Percentiles rank a stretch among this genome's conserved stretches.
Evolutionary conservation across 805 yeast genomes (phyloP).

Genomic region (Monosporozyma servazzii): DNA sequence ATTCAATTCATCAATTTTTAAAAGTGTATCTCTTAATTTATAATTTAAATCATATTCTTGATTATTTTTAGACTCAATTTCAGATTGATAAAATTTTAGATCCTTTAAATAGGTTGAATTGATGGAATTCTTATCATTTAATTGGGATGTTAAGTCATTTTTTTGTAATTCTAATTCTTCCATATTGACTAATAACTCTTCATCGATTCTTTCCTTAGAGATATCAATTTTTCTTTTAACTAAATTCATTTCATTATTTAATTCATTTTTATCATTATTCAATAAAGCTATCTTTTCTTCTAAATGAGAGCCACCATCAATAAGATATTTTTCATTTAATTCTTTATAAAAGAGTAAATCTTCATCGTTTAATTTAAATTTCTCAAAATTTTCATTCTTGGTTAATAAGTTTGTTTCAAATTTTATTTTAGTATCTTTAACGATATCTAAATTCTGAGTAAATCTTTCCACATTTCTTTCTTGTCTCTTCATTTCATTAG

Average conservation of each 20-base stretch:
- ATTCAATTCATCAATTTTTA: constrained; percentile 58
- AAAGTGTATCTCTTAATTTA: constrained; percentile 49
- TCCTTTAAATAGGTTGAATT: constrained; percentile 22
- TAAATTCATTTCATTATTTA: constrained; percentile 31
- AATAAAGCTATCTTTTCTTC: constrained; percentile 39
- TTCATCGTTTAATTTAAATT: constrained; percentile 37
- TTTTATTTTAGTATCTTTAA: constrained; percentile 32
- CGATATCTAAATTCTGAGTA: constrained; percentile 40
- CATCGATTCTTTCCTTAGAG: constrained; percentile 29
- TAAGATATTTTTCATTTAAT: constrained; percentile 48
- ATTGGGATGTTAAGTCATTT: constrained; percentile 28
- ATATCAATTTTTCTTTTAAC: constrained; percentile 31
- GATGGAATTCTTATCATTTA: constrained; percentile 31
- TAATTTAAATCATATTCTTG: constrained; percentile 56
- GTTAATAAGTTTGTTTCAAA: constrained; percentile 29
- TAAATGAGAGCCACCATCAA: constrained; percentile 49
- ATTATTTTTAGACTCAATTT: constrained; percentile 31
- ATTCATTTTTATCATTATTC: constrained; percentile 37
- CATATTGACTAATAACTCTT: constrained; percentile 27
- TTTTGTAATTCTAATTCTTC: constrained; percentile 28
- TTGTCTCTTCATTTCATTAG: constrained; percentile 47
- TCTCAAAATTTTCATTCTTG: constrained; percentile 21
- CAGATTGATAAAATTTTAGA: constrained; percentile 33
- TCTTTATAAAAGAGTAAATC: constrained; percentile 49
- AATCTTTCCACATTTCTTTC: constrained; percentile 33